Evolutionary conservation across 305 asterid species (phyloP), one percentile per base, ranked within the genome.

Genomic region (Fraxinus angustifolia): DNA sequence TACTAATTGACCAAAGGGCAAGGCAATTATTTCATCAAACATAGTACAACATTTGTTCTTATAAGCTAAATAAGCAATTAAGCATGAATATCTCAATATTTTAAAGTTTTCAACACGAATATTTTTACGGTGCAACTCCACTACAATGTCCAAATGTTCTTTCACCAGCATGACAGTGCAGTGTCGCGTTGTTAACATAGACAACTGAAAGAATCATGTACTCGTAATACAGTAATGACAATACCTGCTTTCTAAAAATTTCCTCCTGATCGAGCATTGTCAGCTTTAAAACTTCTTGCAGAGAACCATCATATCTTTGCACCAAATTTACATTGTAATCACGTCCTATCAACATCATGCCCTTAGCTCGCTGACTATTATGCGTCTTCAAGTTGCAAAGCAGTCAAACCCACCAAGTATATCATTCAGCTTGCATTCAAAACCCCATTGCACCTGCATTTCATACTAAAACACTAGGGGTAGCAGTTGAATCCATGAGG

Each of bases 181-280:
- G 71, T 62, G 71, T 62, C 16, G 0, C 23, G 71, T 19, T 10
- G 16, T 62, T 62, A 62, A 62, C 33, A 62, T 17, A 56, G 67
- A 16, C 71, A 21, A 62, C 71, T 62, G 33, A 62, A 62, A 23
- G 34, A 23, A 23, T 62, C n/a, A 23, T 62, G 31, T 62, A 60
- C 40, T 58, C 17, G 12, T n/a, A 28, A 4, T n/a, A 19, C 11
- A 60, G 28, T 28, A 23, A 68, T n/a, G 72, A 12, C 45, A 14
- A 58, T 84, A 88, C 93, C 93, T 90, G 93, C 75, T 86, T 82
- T 83, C 83, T 84, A 82, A 90, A 88, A 6, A 82, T 77, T n/a
- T 56, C 85, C 82, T 90, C 90, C 77, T 90, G 90, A 77, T 71
- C 81, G 75, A 88, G 81, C 88, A 90, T 84, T 62, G 82, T 87